Evolutionary conservation across 495 filamentous ascomycete genomes (phyloP), one percentile per base, ranked within the genome.

Genomic region (Cetradonia linearis): DNA sequence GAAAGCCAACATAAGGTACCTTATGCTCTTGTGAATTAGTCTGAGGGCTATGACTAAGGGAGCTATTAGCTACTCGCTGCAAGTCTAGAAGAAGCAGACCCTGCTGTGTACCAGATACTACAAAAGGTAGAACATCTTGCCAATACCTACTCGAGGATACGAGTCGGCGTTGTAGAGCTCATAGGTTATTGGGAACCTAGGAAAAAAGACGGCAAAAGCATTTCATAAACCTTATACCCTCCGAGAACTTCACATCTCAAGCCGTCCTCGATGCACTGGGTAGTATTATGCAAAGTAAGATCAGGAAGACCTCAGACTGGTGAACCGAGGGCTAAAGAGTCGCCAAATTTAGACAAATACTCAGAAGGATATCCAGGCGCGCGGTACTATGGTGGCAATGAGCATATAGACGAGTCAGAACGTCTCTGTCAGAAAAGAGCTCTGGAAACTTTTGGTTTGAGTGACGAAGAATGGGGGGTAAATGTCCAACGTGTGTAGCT

Each of bases 191-290:
- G 20, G 52, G 54, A 66, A 61, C 42, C 68, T 66, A 96, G 90
- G 92, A 98, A 77, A 96, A 96, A 83, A 78, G 78, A 61, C 81
- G 93, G 63, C 93, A 98, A 71, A 92, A 95, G 74, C 87, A 96
- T 68, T 97, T 96, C 71, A 92, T 98, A 73, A 97, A 97, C 75
- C 83, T 98, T 58, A 98, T 98, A 62, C 93, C 93, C 18, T 98
- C 93, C 25, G 93, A 98, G 75, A 98, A 98, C 75, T 97, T 98
- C 73, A 97, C 93, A 11, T 96, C 93, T 18, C 90, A 96, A 71
- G 90, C 93, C 25, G 93, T 98, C 13, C 82, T 96, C 40, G 93
- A 97, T 81, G 91, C 92, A 10, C 77, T 98, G 59, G 93, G 93
- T 68, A 96, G 91, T 78, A 86, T 94, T 30, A 98, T 98, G 93